These are phyloP conservation scores for Fonsecaea erecta DNA, from an alignment of 2,329 filamentous ascomycete species.

Conservation along the genomic window DNA sequence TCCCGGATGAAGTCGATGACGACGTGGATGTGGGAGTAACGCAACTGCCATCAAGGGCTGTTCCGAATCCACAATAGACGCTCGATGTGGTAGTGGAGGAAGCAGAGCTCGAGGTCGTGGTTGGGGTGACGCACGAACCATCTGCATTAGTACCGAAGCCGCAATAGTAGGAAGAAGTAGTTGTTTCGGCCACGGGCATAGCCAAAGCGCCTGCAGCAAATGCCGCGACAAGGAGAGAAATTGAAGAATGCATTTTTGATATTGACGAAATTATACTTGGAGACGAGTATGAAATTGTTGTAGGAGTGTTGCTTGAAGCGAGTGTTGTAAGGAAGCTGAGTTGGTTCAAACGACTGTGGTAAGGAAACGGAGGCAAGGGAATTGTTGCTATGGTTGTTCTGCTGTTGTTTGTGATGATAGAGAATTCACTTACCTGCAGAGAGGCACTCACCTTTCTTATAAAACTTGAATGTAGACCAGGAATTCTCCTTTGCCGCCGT, in stretches of 20 bases:
- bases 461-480: constrained; percentile 5
- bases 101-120: constrained; percentile 8
- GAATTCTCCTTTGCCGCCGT: neutral
- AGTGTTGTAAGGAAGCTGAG: constrained; percentile 16
- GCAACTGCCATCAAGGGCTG: constrained; percentile 24
- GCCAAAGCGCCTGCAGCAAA: constrained; percentile 19
- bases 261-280: neutral
- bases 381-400: constrained; percentile 13
- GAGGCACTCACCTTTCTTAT: constrained; percentile 26
- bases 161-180: constrained; percentile 28
- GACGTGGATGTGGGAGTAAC: constrained; percentile 10
- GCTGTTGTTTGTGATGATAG: constrained; percentile 19
- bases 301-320: constrained; percentile 1
- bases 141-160: constrained; percentile 26
- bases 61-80: constrained; percentile 25
- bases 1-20: constrained; percentile 13
- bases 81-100: constrained; percentile 17
- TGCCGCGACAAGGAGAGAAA: constrained; percentile 21
- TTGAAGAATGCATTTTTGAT: constrained; percentile 22
- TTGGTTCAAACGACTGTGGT: constrained; percentile 20
- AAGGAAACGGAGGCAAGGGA: constrained; percentile 16
- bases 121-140: constrained; percentile 24
- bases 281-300: neutral
- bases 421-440: neutral
- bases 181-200: constrained; percentile 16